A percentile compares a stretch with the other conserved stretches of the same genome.
phyloP scores from a whole-genome alignment of 306 rosid species.

The Corylus avellana region DNA sequence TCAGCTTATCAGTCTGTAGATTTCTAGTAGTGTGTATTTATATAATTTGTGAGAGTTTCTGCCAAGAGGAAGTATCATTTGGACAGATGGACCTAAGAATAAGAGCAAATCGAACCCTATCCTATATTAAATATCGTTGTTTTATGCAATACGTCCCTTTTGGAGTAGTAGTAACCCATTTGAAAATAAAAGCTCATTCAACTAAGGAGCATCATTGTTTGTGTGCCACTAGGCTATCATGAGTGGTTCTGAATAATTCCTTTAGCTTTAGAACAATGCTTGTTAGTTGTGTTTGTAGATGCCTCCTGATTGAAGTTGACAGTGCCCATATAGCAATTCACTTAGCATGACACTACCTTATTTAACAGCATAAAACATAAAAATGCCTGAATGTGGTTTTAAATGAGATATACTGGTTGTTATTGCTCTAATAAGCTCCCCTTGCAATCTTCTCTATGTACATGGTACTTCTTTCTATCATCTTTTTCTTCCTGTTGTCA shows the following conservation, averaged over 20 bases:
- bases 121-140: not conserved
- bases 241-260: not conserved
- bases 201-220: not conserved
- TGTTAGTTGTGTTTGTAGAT: not conserved
- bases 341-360: not conserved
- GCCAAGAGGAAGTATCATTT: not conserved
- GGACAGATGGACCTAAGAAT: not conserved
- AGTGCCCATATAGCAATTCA: not conserved
- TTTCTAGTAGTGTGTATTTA: not conserved
- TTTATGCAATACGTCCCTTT: not conserved
- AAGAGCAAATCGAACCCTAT: not conserved
- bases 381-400: not conserved
- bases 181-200: not conserved
- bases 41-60: not conserved
- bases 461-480: not conserved
- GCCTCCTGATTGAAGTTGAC: not conserved
- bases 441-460: not conserved
- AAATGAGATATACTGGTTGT: not conserved
- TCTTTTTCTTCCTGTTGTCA: not conserved
- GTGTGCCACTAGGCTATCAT: not conserved
- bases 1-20: not conserved
- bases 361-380: slow-evolving; percentile 1
- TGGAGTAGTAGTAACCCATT: not conserved
- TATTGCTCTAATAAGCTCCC: not conserved
- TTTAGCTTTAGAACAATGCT: not conserved